Evolutionary conservation across 805 yeast genomes (phyloP).

Genomic region (Candida broadrunensis): DNA sequence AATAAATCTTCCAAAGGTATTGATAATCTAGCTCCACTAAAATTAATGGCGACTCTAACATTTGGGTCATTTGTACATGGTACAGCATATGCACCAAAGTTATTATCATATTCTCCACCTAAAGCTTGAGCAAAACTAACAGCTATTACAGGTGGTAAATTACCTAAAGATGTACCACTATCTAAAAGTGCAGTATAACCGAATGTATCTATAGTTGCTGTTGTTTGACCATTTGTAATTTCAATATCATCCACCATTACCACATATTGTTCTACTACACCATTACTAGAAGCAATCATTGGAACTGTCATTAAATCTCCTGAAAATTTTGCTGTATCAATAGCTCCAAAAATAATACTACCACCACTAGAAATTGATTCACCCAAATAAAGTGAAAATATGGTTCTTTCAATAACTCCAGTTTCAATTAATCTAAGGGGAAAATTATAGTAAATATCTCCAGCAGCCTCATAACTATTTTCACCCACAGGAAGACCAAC

Average conservation of each 20-base stretch:
- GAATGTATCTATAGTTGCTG: neutral
- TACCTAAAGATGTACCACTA: slow-evolving; percentile 55
- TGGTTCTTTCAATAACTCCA: slow-evolving; percentile 26
- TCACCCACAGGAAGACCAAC: slow-evolving; percentile 12
- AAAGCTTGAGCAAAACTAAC: slow-evolving; percentile 23
- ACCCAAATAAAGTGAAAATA: slow-evolving; percentile 29
- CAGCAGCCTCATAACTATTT: neutral
- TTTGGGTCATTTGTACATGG: slow-evolving; percentile 32
- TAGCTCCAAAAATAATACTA: slow-evolving; percentile 24
- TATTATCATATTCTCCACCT: slow-evolving; percentile 27
- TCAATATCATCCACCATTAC: neutral
- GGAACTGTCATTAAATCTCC: slow-evolving; percentile 16
- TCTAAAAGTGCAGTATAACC: slow-evolving; percentile 46
- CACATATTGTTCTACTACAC: neutral
- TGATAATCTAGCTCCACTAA: slow-evolving; percentile 29
- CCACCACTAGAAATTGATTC: slow-evolving; percentile 14
- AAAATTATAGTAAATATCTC: slow-evolving; percentile 22
- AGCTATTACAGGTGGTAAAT: slow-evolving; percentile 44
- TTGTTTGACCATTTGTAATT: neutral
- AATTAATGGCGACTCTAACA: slow-evolving; percentile 37
- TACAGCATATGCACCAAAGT: slow-evolving; percentile 44
- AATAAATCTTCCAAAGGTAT: neutral
- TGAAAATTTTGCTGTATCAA: slow-evolving; percentile 21
- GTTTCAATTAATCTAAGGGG: slow-evolving; percentile 25
- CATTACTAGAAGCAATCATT: neutral